Percentiles rank a stretch among this genome's conserved stretches.
phyloP scores from a whole-genome alignment of 345 rosid genomes.

The Gossypium ekmanianum region DNA sequence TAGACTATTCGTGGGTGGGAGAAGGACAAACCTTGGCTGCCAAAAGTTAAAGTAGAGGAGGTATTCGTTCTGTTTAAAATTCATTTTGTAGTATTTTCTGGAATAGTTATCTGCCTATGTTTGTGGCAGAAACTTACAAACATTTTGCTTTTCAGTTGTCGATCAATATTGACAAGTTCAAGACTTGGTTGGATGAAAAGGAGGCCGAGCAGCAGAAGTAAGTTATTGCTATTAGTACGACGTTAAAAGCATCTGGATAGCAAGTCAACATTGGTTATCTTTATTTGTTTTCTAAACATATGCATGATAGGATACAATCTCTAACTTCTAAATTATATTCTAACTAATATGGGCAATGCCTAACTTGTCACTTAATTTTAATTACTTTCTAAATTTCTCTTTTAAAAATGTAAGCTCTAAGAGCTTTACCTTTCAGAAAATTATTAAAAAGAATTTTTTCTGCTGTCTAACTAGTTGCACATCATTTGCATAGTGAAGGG shows the following conservation, averaged over 20 bases:
- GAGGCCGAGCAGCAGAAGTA: slow-evolving; percentile 77
- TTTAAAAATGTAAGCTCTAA: no score
- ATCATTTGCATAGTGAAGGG: no score
- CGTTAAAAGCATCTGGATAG: background rate
- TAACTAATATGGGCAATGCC: background rate
- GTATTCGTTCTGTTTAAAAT: slow-evolving; percentile 31
- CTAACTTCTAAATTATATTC: background rate
- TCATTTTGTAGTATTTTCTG: background rate
- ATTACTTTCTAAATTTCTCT: background rate
- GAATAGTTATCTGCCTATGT: background rate
- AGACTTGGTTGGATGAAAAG: slow-evolving; percentile 82
- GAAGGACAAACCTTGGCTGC: slow-evolving; percentile 83
- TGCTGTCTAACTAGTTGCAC: no score
- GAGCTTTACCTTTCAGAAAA: no score
- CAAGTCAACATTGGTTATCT: background rate
- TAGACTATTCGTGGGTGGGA: slow-evolving; percentile 74
- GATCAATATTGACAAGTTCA: slow-evolving; percentile 56
- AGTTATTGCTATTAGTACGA: slow-evolving; percentile 23
- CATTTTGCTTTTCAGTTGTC: slow-evolving; percentile 40
- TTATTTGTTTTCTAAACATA: background rate
- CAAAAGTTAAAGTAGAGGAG: slow-evolving; percentile 69
- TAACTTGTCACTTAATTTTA: background rate
- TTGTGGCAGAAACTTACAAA: slow-evolving; percentile 1
- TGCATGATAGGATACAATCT: background rate
- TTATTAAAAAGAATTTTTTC: no score